phyloP scores from a whole-genome alignment of 495 filamentous ascomycete species.

The Tuber umbilicatum region DNA sequence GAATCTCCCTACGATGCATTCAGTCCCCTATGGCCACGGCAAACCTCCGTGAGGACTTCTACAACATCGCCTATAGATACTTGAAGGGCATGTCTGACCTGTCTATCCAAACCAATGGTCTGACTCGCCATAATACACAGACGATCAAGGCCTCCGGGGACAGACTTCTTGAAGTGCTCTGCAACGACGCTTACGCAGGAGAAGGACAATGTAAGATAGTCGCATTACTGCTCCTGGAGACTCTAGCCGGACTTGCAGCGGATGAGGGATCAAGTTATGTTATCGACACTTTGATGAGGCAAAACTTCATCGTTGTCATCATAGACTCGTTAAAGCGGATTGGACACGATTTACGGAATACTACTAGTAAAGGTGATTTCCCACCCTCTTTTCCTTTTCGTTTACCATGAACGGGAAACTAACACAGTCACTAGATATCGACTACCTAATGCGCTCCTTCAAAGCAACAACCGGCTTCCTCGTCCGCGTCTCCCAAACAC shows the following conservation, averaged over 20 bases:
- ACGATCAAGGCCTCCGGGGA: conserved; percentile 71
- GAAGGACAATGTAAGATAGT: conserved; percentile 73
- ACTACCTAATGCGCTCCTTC: conserved; percentile 56
- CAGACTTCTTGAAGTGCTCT: conserved; percentile 72
- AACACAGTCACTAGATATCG: conserved; percentile 47
- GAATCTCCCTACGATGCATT: conserved; percentile 68
- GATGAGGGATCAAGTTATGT: conserved; percentile 61
- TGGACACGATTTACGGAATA: conserved; percentile 55
- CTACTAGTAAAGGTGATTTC: conserved; percentile 49
- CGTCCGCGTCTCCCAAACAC: conserved; percentile 73
- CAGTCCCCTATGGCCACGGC: conserved; percentile 62
- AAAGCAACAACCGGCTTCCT: conserved; percentile 74
- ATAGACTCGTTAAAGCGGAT: conserved; percentile 74
- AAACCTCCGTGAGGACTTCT: conserved; percentile 70
- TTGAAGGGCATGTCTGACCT: conserved; percentile 62
- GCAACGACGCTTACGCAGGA: conserved; percentile 86
- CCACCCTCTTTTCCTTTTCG: neutral
- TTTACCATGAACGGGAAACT: conserved; percentile 16
- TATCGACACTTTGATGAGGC: conserved; percentile 67
- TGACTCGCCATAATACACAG: conserved; percentile 58
- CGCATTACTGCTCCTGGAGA: conserved; percentile 67
- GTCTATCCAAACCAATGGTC: conserved; percentile 42
- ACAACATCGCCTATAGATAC: conserved; percentile 81
- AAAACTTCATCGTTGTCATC: conserved; percentile 84
- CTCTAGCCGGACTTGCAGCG: conserved; percentile 60